Base-by-base conservation (phyloP, 257 asterid species). In the Eustoma russellianum region DNA sequence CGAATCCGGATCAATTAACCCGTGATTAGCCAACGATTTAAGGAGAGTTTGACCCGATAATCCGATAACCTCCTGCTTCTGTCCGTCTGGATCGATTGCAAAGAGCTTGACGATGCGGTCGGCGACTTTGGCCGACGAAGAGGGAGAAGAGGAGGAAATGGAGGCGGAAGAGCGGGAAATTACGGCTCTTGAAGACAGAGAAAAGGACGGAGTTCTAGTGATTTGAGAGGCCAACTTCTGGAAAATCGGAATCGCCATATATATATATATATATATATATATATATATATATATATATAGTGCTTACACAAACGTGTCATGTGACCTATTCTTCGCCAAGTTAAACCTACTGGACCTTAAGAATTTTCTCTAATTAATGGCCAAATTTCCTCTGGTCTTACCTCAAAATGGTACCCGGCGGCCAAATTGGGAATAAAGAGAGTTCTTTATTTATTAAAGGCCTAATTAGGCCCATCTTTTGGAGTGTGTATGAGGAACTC, bases 31-130 rank as follows among this genome's bases (percentile, higher is more conserved):
- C 77, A 87, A 56, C 10, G 98, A 96, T 71, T 77, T 85, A 59
- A 91, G 94, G 11, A 91, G 83, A 7, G 95, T 91, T n/a, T 87
- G 95, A 0, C 95, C 96, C 15, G 93, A 64, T 34, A 91, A 86
- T 6, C 95, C 96, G 7, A 75, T 13, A 16, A 91, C 53, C 9
- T 77, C 78, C 17, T 71, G 80, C 74, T 69, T 85, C 50, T 65
- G 57, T 53, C 98, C 96, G 59, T 86, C 93, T 44, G 83, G 82
- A 66, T 90, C 96, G 64, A 90, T 68, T 33, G 93, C 96, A 60
- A 55, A 77, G 57, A 90, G 80, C 55, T 82, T 84, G 52, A 91
- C 83, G 77, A 90, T 78, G 44, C 96, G 96, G 67, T 87, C 98
- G 60, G 95, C 52, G 63, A 91, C 96, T 60, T 84, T 91, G 12